Base-by-base conservation (phyloP, 2,329 filamentous ascomycete species). In the Tolypocladium capitatum region DNA sequence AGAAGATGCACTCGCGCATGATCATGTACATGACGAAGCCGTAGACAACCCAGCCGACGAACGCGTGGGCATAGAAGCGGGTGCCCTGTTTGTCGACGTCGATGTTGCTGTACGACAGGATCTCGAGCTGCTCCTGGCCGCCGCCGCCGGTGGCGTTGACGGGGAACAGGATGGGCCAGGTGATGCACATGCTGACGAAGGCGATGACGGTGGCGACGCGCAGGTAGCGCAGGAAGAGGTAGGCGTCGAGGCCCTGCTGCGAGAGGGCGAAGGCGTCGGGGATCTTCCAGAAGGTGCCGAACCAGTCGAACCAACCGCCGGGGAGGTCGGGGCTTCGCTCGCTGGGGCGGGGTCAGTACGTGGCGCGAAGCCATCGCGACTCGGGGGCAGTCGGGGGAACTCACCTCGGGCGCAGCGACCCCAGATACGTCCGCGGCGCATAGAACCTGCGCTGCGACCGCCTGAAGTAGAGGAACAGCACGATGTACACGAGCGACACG, bases 11-110 rank as follows among this genome's bases (percentile, higher is more conserved):
- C 66, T 98, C 92, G 52, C 92, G 81, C 30, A 87, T 87, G 47
- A 98, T 80, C 58, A 88, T 86, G 66, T 88, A 91, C 65, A 96
- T 82, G 50, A 98, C 75, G 63, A 97, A 96, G 48, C 79, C 70
- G 57, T 95, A 88, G 61, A 90, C 95, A 46, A 87, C 66, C 77
- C 86, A 95, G 1, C 83, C 86, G 31, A 92, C 72, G 41, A 84
- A 73, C n/a, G 79, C 77, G 62, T 95, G 89, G 0, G 87, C 91
- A 59, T 84, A 96, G 60, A 84, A 83, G 52, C 78, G 78, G 55
- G 76, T 77, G 49, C 76, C 75, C 47, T 78, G 65, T n/a, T 73
- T 71, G 30, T 74, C 65, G 48, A 78, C 75, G 34, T 65, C 54
- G 50, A 70, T 60, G 51, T 68, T 68, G 48, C 60, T 59, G 54